Evolutionary conservation across 2,329 filamentous ascomycete genomes (phyloP).

Genomic region (Colletotrichum echinochloae): DNA sequence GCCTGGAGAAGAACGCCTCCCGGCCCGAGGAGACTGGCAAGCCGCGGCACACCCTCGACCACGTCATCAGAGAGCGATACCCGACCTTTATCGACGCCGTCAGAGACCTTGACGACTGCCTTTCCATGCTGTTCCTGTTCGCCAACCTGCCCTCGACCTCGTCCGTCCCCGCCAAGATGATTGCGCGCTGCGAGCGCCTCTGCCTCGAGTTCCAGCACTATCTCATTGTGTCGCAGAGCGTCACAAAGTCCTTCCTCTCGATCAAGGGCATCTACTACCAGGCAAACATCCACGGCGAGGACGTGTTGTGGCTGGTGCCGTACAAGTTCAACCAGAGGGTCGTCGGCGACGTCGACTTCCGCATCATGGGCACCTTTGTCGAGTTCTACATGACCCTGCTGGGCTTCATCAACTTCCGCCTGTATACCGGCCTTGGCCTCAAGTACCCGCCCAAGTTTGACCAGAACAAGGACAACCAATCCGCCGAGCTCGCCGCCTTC

Average conservation of each 20-base stretch:
- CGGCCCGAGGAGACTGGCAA: constrained; percentile 91
- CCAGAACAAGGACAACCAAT: constrained; percentile 84
- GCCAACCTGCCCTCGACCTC: constrained; percentile 93
- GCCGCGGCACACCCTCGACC: constrained; percentile 90
- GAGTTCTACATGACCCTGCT: constrained; percentile 98
- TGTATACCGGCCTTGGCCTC: constrained; percentile 91
- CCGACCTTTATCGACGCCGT: constrained; percentile 96
- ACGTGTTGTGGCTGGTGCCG: constrained; percentile 95
- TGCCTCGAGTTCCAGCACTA: constrained; percentile 98
- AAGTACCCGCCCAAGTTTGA: constrained; percentile 98
- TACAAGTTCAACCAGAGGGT: constrained; percentile 98
- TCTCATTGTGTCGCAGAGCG: constrained; percentile 88
- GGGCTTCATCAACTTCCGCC: constrained; percentile 93
- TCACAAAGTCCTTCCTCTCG: constrained; percentile 96
- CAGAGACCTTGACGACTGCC: constrained; percentile 93
- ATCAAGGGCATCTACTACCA: constrained; percentile 99
- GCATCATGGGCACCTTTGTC: constrained; percentile 99
- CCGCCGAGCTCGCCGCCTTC: constrained; percentile 91
- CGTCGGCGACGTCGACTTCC: constrained; percentile 94
- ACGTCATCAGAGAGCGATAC: constrained; percentile 98
- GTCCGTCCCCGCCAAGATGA: constrained; percentile 93
- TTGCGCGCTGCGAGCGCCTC: constrained; percentile 92
- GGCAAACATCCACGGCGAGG: constrained; percentile 95
- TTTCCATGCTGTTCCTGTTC: constrained; percentile 98
- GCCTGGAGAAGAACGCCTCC: constrained; percentile 86